Evolutionary conservation across 192 early-diverging fungal species (phyloP), one percentile per base, ranked within the genome.

Genomic region (Coemansia umbellata): DNA sequence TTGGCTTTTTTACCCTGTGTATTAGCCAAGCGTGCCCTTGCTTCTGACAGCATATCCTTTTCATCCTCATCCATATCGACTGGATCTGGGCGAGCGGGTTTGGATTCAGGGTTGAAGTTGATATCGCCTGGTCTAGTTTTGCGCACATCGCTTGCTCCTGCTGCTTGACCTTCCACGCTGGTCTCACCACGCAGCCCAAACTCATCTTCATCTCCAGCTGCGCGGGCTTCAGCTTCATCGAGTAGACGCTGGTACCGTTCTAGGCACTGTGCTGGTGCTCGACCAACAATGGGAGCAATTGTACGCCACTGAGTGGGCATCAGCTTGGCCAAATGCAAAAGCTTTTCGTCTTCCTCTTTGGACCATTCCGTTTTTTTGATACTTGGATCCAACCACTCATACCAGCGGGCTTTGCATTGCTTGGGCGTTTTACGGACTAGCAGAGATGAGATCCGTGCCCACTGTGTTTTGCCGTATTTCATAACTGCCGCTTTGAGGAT

Each of bases 301-400:
- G 96, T 99, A 18, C 96, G 83, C 96, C 96, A 98, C 67, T 98
- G 96, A 6, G 96, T 98, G 19, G 96, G 96, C 96, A 98, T 98
- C 21, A 98, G 79, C 69, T 97, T 97, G 27, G 96, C 96, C 51
- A 98, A 72, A 71, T 98, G 94, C 36, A 98, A 67, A 8, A 98
- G 78, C 71, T 94, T 95, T 64, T 98, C 96, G 66, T 98, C 96
- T 63, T 98, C 96, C 48, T 98, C 96, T 55, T 88, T 94, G 9
- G 94, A 89, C 96, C 96, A 98, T 68, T 97, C 96, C 8, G 93
- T 98, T 81, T 98, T 98, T 66, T 94, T 95, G 78, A 98, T 98
- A 47, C 90, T 90, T 5, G 96, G 94, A 78, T 98, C 96, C 14
- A 99, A 81, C 96, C 96, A 99, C 78, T 99, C 96, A 65, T 84